Evolutionary conservation across 2,329 filamentous ascomycete species (phyloP).

Genomic region (Fusarium albosuccineum): DNA sequence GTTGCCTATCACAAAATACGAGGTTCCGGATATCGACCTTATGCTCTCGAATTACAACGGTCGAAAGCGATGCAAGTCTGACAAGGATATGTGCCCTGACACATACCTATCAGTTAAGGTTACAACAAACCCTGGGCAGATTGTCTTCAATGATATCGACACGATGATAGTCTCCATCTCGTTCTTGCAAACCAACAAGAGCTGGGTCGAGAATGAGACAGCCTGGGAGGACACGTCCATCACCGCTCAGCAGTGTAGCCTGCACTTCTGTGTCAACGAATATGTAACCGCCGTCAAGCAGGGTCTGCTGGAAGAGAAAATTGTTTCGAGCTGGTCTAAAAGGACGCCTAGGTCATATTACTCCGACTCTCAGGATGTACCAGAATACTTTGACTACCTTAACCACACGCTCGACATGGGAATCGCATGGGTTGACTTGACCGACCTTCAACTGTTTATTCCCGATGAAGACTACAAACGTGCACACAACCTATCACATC

Average conservation of each 20-base stretch:
- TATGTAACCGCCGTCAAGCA: constrained; percentile 2
- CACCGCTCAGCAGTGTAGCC: constrained; percentile 9
- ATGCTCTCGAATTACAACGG: constrained; percentile 9
- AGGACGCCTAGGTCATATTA: background rate
- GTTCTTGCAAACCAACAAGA: background rate
- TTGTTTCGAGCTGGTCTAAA: constrained; percentile 2
- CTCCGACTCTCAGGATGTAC: rapidly evolving
- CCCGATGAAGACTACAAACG: background rate
- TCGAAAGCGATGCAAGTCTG: rapidly evolving
- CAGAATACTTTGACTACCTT: background rate
- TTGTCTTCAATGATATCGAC: background rate
- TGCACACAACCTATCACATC: background rate
- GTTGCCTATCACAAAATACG: background rate
- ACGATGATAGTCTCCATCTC: constrained; percentile 14
- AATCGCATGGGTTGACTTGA: rapidly evolving
- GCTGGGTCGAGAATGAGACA: constrained; percentile 2
- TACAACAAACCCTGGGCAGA: constrained; percentile 19
- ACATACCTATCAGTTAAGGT: constrained; percentile 9
- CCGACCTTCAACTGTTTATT: constrained; percentile 24
- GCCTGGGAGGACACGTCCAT: constrained; percentile 8
- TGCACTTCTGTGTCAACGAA: constrained; percentile 23
- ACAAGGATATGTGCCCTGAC: background rate
- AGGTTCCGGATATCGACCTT: background rate
- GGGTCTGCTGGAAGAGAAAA: constrained; percentile 6
- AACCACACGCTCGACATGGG: constrained; percentile 20